Conservation (phyloP, 805 yeast species). For the Candida gorgasii region DNA sequence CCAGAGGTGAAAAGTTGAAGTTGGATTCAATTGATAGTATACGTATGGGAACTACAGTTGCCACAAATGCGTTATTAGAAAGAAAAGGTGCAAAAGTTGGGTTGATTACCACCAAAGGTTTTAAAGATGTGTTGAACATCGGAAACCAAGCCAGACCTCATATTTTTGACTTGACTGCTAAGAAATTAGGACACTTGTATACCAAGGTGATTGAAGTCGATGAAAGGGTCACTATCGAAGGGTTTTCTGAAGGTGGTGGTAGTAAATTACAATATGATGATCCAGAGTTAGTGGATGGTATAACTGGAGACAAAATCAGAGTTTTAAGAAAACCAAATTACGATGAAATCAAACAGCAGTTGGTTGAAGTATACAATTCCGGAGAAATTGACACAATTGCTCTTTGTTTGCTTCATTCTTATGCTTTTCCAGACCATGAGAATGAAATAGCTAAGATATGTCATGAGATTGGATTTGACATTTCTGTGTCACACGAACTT, state of each 20-base stretch:
- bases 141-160: slow-evolving; percentile 93
- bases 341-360: slow-evolving; percentile 21
- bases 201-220: slow-evolving; percentile 80
- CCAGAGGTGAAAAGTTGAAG: slow-evolving; percentile 48
- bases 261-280: slow-evolving; percentile 24
- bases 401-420: slow-evolving; percentile 41
- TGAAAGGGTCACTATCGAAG: slow-evolving; percentile 81
- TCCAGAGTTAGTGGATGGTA: slow-evolving; percentile 35
- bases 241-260: slow-evolving; percentile 73
- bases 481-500: slow-evolving; percentile 40
- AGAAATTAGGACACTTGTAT: slow-evolving; percentile 70
- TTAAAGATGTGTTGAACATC: slow-evolving; percentile 75
- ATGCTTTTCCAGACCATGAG: slow-evolving; percentile 43
- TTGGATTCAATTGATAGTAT: slow-evolving; percentile 64
- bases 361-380: slow-evolving; percentile 24
- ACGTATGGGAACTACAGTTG: slow-evolving; percentile 93
- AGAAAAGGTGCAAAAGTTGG: slow-evolving; percentile 91
- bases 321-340: slow-evolving; percentile 34
- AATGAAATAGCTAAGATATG: slow-evolving; percentile 34
- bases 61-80: slow-evolving; percentile 91
- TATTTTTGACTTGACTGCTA: slow-evolving; percentile 79
- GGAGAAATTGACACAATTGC: slow-evolving; percentile 33
- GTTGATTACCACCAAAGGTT: slow-evolving; percentile 83
- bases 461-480: slow-evolving; percentile 35
- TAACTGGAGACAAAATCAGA: slow-evolving; percentile 34